Percentiles rank a stretch among this genome's conserved stretches.
These are phyloP conservation scores for Bertia moriformis DNA, from an alignment of 2,329 filamentous ascomycete genomes.

Conservation along the genomic window DNA sequence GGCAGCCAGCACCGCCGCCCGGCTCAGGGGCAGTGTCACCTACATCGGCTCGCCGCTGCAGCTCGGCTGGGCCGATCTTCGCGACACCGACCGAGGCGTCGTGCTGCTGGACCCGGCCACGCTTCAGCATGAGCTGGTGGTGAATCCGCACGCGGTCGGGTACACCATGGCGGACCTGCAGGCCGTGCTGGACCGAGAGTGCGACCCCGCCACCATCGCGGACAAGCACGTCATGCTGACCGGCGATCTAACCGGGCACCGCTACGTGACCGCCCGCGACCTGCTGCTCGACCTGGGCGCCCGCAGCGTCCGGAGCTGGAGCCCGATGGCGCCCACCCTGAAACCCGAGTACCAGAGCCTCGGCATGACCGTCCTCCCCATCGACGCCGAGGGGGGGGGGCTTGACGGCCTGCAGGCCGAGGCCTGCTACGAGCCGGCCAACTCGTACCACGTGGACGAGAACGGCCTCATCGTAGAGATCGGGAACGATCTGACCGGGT, in stretches of 20 bases:
- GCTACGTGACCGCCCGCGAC: constrained; percentile 12
- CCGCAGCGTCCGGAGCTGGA: constrained; percentile 12
- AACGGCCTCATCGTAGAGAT: no score
- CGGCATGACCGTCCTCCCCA: constrained; percentile 8
- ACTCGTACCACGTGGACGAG: no score
- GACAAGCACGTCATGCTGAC: constrained; percentile 15
- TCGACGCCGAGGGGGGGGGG: constrained; percentile 8
- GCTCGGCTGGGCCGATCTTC: constrained; percentile 15
- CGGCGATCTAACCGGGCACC: constrained; percentile 10
- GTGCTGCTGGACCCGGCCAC: constrained; percentile 14
- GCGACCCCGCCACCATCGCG: constrained; percentile 6
- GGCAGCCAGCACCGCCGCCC: background rate
- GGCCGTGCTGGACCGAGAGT: constrained; percentile 8
- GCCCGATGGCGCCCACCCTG: constrained; percentile 5
- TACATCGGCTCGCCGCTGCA: constrained; percentile 16
- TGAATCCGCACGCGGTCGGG: constrained; percentile 12
- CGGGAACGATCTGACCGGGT: no score
- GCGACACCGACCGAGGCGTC: constrained; percentile 12
- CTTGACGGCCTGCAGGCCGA: constrained; percentile 2
- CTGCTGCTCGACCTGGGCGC: constrained; percentile 11
- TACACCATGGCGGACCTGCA: constrained; percentile 9
- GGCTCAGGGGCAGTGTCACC: constrained; percentile 11
- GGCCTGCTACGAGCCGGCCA: background rate
- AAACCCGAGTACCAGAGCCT: constrained; percentile 4
- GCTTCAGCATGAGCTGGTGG: constrained; percentile 11